Evolutionary conservation across 495 filamentous ascomycete species (phyloP).

Genomic region (Penicillium desertorum): DNA sequence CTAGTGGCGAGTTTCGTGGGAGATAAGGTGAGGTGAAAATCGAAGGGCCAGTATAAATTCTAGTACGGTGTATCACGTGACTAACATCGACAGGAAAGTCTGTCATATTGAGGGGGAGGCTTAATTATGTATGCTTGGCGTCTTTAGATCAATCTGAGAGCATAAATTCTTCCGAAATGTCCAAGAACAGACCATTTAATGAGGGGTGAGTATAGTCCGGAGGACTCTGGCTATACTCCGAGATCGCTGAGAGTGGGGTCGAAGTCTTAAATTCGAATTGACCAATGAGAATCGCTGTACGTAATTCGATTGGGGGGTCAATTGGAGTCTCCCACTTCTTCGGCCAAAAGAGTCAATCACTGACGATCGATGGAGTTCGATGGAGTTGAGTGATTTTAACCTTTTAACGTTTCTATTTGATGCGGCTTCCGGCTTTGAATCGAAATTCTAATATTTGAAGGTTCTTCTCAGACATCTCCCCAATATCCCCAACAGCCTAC

Average conservation of each 20-base stretch:
- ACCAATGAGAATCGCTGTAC: constrained; percentile 26
- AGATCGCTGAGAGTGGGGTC: neutral
- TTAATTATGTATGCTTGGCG: too few species aligned
- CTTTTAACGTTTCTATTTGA: neutral
- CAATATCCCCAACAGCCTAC: constrained; percentile 19
- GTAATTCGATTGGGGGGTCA: constrained; percentile 30
- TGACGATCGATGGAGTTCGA: constrained; percentile 3
- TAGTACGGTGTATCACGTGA: too few species aligned
- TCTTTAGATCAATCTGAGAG: too few species aligned
- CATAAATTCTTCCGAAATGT: too few species aligned
- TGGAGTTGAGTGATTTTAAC: neutral
- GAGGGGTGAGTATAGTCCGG: too few species aligned
- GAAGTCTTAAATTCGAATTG: constrained; percentile 21
- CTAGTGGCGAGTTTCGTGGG: too few species aligned
- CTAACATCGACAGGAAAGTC: too few species aligned
- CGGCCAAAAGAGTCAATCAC: constrained; percentile 30
- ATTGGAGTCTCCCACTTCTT: constrained; percentile 21
- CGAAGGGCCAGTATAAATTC: too few species aligned
- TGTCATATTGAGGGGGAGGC: too few species aligned
- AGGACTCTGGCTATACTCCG: neutral
- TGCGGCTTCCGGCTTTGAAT: neutral
- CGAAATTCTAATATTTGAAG: constrained; percentile 7
- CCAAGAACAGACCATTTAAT: too few species aligned
- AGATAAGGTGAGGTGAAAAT: too few species aligned
- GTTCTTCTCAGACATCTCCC: too few species aligned